Base-by-base conservation (phyloP, 2,329 filamentous ascomycete genomes). In the Harringtonia aguacate region DNA sequence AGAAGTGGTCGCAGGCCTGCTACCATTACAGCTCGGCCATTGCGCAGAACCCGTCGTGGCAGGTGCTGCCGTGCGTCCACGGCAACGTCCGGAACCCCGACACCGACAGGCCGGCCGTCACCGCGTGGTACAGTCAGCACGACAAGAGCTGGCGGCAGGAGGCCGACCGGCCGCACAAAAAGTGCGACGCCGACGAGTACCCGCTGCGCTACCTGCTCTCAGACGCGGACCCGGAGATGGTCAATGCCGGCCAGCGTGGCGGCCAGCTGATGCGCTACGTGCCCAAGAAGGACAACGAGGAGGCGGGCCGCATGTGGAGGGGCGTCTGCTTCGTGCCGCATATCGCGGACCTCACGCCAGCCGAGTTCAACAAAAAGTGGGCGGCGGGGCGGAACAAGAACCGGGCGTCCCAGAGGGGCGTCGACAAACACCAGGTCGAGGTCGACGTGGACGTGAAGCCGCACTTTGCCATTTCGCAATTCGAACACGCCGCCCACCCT, bases 261-360 rank as follows among this genome's bases (percentile, higher is more conserved):
- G 46, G 48, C 40, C 46, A 50, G 44, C 40, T 46, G 18, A 35
- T 48, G 18, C 48, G 48, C 3, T 50, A 39, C 31, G 12, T 50
- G 15, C 41, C 46, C 7, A 35, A 38, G 27, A 33, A 10, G 13
- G 33, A 50, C 7, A 48, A 48, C 22, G 29, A 36, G 24, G 31
- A 28, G 5, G 48, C 41, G 28, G 44, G 44, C 17, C 24, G 33
- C 2, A 39, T 46, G 41, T 50, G 46, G 48, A 38, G 35, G 37
- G 44, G 41, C 28, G 76, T 28, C 9, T 48, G 46, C 31, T 50
- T 48, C 39, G 55, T 29, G 20, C 34, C 38, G 9, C 41, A 42
- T 13, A 22, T 51, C 12, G 12, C 24, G 12, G 46, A 22, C 3
- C 15, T 48, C 18, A 29, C 49, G 4, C 38, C 43, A 36, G 27